Base-by-base conservation (phyloP, 2,329 filamentous ascomycete genomes). In the Hymenoscyphus fraxineus region DNA sequence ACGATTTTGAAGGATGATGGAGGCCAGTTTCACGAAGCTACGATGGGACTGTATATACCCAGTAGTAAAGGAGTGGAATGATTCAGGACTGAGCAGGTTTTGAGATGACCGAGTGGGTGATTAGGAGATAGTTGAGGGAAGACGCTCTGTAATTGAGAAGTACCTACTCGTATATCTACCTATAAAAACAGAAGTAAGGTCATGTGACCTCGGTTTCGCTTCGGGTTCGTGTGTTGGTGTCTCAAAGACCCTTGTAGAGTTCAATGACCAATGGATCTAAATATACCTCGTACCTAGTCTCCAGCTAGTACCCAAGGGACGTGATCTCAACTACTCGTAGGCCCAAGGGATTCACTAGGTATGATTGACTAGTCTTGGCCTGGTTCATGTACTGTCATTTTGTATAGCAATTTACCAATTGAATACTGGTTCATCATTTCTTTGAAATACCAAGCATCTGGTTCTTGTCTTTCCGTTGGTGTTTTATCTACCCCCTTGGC, bases 1-100 rank as follows among this genome's bases (percentile, higher is more conserved):
- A 72, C 65, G 68, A 72, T 70, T 69, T 64, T 67, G 63, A 60
- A 40, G 38, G 44, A 56, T 19, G 44, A 39, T 59, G 60, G 55
- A 64, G 64, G 41, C 66, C 65, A 61, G 61, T 66, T n/a, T 51
- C 57, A 51, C 41, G 39, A 59, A 27, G 60, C 56, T 63, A 59
- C 13, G 61, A 41, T 61, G 57, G 60, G 60, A 62, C 63, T 66
- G 63, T 63, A 65, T 59, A 66, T 62, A 54, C 60, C 51, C 41
- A 51, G 41, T 31, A 63, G 41, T 32, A 55, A 54, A 55, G 39
- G 32, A 16, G 39, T 59, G 65, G 39, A 51, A 31, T 19, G 10
- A 47, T 19, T 35, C 38, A 44, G 27, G 51, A 27, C 38, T 51
- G 47, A n/a, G 40, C 22, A 38, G 16, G n/a, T n/a, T 58, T 62